These are phyloP conservation scores for Aquilaria sinensis DNA, from an alignment of 345 rosid genomes.

Conservation along the genomic window DNA sequence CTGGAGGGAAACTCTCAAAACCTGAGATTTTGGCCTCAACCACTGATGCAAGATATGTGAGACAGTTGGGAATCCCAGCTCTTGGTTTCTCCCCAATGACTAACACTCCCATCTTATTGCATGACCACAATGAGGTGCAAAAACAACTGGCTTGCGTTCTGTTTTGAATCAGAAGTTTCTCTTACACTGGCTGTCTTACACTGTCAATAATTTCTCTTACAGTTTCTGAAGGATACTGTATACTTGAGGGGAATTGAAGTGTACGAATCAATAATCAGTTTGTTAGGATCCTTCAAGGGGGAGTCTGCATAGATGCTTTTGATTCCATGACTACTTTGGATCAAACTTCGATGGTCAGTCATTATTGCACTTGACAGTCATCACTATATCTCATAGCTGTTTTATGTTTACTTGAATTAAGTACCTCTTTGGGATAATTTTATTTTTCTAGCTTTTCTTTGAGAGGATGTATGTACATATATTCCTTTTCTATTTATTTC, in stretches of 20 bases:
- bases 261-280: conserved; percentile 62
- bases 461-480: too few relatives aligned
- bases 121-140: conserved; percentile 87
- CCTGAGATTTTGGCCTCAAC: conserved; percentile 91
- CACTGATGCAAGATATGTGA: conserved; percentile 68
- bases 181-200: conserved; percentile 1
- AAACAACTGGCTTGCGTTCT: background rate
- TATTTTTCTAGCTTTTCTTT: too few relatives aligned
- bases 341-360: too few relatives aligned
- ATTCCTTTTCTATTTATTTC: too few relatives aligned
- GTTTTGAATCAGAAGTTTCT: too few relatives aligned
- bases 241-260: conserved; percentile 79
- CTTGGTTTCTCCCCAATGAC: conserved; percentile 88
- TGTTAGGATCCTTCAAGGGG: conserved; percentile 57
- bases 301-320: conserved; percentile 25
- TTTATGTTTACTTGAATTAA: too few relatives aligned
- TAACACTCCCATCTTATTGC: conserved; percentile 74
- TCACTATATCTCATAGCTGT: too few relatives aligned
- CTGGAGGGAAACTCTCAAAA: conserved; percentile 70
- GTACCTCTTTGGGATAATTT: too few relatives aligned
- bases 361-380: too few relatives aligned
- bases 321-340: conserved; percentile 1
- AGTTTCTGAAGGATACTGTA: conserved; percentile 64
- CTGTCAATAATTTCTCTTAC: conserved; percentile 8
- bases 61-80: conserved; percentile 66